Conservation (phyloP, 2,329 filamentous ascomycete genomes). For the Orbilia blumenaviensis region DNA sequence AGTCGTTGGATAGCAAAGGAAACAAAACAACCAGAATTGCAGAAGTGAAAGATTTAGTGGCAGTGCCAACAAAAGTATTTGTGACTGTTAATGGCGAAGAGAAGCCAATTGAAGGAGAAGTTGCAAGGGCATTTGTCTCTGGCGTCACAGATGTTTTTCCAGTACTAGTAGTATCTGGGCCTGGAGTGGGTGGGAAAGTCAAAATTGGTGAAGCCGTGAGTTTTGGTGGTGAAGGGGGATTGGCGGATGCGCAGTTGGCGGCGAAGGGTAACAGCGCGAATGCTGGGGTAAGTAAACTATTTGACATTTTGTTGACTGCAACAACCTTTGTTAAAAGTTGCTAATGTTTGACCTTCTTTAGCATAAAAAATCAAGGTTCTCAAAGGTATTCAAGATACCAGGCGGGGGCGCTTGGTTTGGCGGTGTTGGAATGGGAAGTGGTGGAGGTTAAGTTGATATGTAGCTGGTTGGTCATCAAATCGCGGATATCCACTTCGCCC, state of each 20-base stretch:
- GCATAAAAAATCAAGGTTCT: conserved; percentile 38
- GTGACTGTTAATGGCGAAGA: conserved; percentile 42
- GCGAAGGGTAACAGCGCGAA: conserved; percentile 37
- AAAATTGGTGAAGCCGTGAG: conserved; percentile 45
- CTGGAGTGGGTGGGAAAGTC: conserved; percentile 40
- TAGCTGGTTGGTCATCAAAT: not conserved
- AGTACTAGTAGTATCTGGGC: conserved; percentile 39
- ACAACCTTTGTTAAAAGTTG: not conserved
- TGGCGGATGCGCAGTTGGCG: conserved; percentile 27
- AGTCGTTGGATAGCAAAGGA: conserved; percentile 33
- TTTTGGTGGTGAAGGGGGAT: conserved; percentile 39
- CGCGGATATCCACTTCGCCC: no score
- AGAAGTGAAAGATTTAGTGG: conserved; percentile 28
- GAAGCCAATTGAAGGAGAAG: conserved; percentile 18
- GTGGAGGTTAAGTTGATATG: not conserved
- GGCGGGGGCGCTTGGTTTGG: conserved; percentile 36
- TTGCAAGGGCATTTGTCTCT: conserved; percentile 18
- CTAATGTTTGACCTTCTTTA: not conserved
- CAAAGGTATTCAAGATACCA: conserved; percentile 24
- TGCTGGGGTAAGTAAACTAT: conserved; percentile 9
- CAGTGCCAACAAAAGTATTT: conserved; percentile 42
- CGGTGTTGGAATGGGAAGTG: conserved; percentile 14
- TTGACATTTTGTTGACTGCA: not conserved
- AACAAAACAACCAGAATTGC: conserved; percentile 43
- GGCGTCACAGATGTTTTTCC: conserved; percentile 44